Base-by-base conservation (phyloP, 192 early-diverging fungal genomes). In the Podila verticillata region DNA sequence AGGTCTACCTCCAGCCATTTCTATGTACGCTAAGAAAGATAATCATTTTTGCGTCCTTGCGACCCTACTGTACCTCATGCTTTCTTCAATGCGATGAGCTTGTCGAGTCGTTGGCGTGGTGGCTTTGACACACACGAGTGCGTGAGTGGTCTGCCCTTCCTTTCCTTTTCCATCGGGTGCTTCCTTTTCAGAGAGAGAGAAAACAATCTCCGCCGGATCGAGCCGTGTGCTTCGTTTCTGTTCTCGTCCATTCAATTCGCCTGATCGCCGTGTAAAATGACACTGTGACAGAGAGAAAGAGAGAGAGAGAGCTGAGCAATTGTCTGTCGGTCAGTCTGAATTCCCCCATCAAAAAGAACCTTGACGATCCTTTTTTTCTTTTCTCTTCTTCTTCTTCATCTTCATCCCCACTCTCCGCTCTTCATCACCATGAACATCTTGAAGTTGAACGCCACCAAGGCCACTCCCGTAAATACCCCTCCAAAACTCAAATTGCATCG, bases 361-460 rank as follows among this genome's bases (percentile, higher is more conserved):
- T 59, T 29, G n/a, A n/a, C 34, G n/a, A 35, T 29, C 32, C 32
- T 5, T 35, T 34, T 64, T 29, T 29, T 57, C 48, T 63, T 48
- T 63, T 47, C 34, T 26, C 44, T 61, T 61, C 57, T 61, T 44
- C 51, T 36, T 57, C 29, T 54, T 56, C 39, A 34, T 47, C 57
- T 24, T 20, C 58, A 30, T 51, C 36, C 17, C 24, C 48, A 34
- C 36, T 20, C 49, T 17, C 17, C 24, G 26, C 63, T 35, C 58
- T 34, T 35, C 61, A 62, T 36, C 61, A 62, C 32, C 75, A 79
- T 79, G 75, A 79, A 79, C 75, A 79, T 79, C 60, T 32, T 79
- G 62, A 79, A 79, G 75, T 54, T 80, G 77, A 80, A 80, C 66
- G 77, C 77, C 77, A 56, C 57, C 65, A 80, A 68, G 77, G 77